Conservation (phyloP, 352 stramenopile genomes). For the Pythium aristosporum region DNA sequence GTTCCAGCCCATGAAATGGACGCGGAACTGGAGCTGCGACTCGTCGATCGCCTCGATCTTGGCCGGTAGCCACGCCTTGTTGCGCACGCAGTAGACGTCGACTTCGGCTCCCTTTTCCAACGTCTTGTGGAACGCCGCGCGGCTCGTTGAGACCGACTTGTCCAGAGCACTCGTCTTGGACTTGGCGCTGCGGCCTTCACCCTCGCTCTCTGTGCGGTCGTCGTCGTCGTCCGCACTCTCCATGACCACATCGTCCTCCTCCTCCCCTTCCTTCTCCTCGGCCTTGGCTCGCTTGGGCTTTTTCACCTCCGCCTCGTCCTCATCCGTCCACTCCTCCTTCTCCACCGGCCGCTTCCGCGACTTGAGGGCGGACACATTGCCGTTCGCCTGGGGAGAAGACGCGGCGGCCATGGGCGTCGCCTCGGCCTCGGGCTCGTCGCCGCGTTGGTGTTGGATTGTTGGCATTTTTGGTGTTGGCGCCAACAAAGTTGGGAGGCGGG, state of each 20-base stretch:
- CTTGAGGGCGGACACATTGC: not conserved
- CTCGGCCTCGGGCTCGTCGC: not conserved
- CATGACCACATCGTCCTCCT: constrained; percentile 18
- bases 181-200: not conserved
- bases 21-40: constrained; percentile 23
- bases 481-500: constrained; percentile 5
- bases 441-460: not conserved
- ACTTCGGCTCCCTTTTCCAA: constrained; percentile 43
- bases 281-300: not conserved
- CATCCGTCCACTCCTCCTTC: not conserved
- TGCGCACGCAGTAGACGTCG: constrained; percentile 56
- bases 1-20: constrained; percentile 76
- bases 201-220: constrained; percentile 10
- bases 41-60: constrained; percentile 45
- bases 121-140: constrained; percentile 29
- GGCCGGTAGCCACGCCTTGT: constrained; percentile 56
- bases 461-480: constrained; percentile 9
- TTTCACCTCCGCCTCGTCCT: not conserved
- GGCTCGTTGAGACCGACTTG: constrained; percentile 1
- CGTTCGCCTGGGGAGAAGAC: not conserved
- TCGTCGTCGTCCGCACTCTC: constrained; percentile 6
- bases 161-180: not conserved
- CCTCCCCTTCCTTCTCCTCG: not conserved
- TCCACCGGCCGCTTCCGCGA: not conserved
- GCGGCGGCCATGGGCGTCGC: not conserved